Evolutionary conservation across 2,329 filamentous ascomycete species (phyloP), one percentile per base, ranked within the genome.

Genomic region (Nannizziopsis arthrosporioides): DNA sequence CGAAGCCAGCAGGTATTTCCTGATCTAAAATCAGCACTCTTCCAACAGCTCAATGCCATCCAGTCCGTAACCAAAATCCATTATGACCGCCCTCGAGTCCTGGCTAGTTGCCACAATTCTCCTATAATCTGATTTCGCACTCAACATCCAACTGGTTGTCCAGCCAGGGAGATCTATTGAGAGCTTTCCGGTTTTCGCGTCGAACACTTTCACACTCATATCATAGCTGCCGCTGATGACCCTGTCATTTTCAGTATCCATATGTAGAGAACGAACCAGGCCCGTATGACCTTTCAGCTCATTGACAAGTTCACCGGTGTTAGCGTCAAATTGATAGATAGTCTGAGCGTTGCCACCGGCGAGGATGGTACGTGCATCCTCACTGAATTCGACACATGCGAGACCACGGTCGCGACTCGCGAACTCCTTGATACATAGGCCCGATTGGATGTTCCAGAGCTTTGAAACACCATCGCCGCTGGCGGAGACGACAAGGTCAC

Each of bases 131-230:
- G 85, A 89, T 74, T 95, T 95, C 44, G 92, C 92, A 54, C 86
- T 89, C 51, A 98, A 71, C 60, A 98, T 93, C 92, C 92, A 98
- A 67, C 87, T 94, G 9, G 84, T 83, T 50, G 94, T 94, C 88
- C 89, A 96, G 56, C 85, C 81, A n/a, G 88, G 85, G 59, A 95
- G 90, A 57, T 88, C 82, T 53, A 93, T 78, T 51, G 90, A 76
- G 56, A 87, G 75, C 41, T 81, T 72, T 31, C 89, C 90, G 2
- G 82, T 83, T 54, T 82, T 80, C 68, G 92, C 84, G 63, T 95
- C 85, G 67, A 88, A 95, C 1, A 96, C 87, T 63, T 93, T 94
- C 63, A 98, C 89, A 58, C 90, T 89, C 58, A 86, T 85, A 63
- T 98, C 92, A 64, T 98, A 98, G 62, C 84, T 92, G 14, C 87